Conservation (phyloP, 176 grass and related monocot genomes). For the Bolboschoenus planiculmis region DNA sequence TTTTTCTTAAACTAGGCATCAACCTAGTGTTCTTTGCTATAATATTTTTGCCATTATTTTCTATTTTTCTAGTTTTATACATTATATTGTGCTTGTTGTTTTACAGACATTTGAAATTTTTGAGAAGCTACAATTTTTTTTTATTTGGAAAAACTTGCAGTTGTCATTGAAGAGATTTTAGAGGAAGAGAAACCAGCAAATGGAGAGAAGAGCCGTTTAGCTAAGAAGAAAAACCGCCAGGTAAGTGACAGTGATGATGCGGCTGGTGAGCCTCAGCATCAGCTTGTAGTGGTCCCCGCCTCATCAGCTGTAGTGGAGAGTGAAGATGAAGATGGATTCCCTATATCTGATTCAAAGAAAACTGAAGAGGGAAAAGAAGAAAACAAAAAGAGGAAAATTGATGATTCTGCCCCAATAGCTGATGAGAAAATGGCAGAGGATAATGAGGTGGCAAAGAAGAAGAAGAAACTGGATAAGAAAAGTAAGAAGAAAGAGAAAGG, state of each 20-base stretch:
- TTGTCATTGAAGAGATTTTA: conserved; percentile 90
- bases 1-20: not conserved
- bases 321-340: conserved; percentile 98
- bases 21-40: not conserved
- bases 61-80: not conserved
- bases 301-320: conserved; percentile 41
- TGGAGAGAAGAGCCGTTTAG: conserved; percentile 13
- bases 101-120: not conserved
- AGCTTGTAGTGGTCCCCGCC: conserved; percentile 40
- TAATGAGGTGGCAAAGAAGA: conserved; percentile 42
- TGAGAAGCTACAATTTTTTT: not conserved
- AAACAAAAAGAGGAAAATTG: conserved; percentile 68
- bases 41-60: not conserved
- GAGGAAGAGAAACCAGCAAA: conserved; percentile 61
- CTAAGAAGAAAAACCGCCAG: conserved; percentile 54
- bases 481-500: conserved; percentile 47
- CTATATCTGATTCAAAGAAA: conserved; percentile 54
- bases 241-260: conserved; percentile 39
- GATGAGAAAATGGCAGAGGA: conserved; percentile 32
- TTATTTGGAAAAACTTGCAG: conserved; percentile 30
- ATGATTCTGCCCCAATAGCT: conserved; percentile 2
- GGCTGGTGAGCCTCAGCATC: conserved; percentile 28
- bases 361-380: conserved; percentile 25
- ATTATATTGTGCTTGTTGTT: not conserved
- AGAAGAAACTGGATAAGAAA: conserved; percentile 49